These are phyloP conservation scores for Tetrapisispora namnaoensis DNA, from an alignment of 805 yeast species.

Conservation along the genomic window DNA sequence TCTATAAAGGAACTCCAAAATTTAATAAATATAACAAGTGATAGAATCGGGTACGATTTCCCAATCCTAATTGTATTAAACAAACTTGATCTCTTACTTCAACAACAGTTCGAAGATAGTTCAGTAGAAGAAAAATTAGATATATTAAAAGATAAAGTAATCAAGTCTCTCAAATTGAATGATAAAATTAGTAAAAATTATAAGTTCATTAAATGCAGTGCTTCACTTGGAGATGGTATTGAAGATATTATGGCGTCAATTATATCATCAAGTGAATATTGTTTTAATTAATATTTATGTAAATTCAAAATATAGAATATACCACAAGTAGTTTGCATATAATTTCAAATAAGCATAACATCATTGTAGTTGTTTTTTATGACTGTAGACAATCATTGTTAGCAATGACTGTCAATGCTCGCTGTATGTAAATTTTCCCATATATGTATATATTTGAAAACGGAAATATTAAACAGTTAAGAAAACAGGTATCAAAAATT, in stretches of 20 bases:
- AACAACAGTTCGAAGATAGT: not conserved
- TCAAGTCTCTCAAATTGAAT: not conserved
- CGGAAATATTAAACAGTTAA: not conserved
- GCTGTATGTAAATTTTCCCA: no score
- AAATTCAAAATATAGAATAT: no score
- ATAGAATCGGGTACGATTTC: slow-evolving; percentile 51
- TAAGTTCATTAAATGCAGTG: slow-evolving; percentile 13
- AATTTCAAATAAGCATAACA: no score
- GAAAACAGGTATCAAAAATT: not conserved
- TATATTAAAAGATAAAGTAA: not conserved
- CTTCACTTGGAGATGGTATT: slow-evolving; percentile 16
- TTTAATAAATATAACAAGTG: slow-evolving; percentile 50
- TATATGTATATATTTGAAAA: not conserved
- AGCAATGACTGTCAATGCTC: not conserved
- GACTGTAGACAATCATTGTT: not conserved
- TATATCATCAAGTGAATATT: not conserved
- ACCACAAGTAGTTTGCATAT: no score
- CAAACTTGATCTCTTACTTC: slow-evolving; percentile 52
- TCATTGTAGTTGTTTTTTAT: no score
- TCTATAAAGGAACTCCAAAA: slow-evolving; percentile 54
- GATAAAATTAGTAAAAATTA: not conserved
- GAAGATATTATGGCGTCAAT: slow-evolving; percentile 3
- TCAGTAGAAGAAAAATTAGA: slow-evolving; percentile 1
- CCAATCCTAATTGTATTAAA: slow-evolving; percentile 55
- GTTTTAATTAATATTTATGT: not conserved